phyloP scores from a whole-genome alignment of 352 stramenopile genomes.

The Globisporangium takayamanum region DNA sequence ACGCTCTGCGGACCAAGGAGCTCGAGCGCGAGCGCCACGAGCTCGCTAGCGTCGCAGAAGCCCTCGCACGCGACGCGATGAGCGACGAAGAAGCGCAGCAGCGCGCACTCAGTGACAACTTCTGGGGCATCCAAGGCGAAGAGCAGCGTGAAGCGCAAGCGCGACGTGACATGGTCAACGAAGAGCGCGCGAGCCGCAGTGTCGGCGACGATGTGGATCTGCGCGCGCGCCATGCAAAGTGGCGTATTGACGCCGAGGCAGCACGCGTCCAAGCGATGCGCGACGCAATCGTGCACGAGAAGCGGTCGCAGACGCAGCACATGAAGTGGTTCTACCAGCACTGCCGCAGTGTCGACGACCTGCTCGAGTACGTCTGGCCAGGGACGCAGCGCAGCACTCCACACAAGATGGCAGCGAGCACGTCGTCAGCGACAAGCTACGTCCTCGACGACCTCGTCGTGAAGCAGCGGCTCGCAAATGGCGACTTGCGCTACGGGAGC shows the following conservation, averaged over 20 bases:
- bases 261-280: conserved; percentile 9
- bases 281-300: conserved; percentile 25
- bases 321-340: conserved; percentile 59
- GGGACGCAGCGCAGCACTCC: conserved; percentile 18
- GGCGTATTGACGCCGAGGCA: conserved; percentile 26
- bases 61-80: conserved; percentile 28
- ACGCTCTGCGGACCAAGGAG: conserved; percentile 17
- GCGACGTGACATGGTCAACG: conserved; percentile 27
- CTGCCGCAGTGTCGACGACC: conserved; percentile 43
- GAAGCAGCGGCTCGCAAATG: conserved; percentile 28
- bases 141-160: conserved; percentile 27
- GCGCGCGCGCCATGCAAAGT: conserved; percentile 23
- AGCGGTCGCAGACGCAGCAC: conserved; percentile 37
- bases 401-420: background rate
- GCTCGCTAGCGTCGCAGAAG: conserved; percentile 21
- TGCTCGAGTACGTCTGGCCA: conserved; percentile 52
- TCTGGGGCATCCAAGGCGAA: conserved; percentile 61
- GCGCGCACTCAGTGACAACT: conserved; percentile 34
- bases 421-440: conserved; percentile 17
- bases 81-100: conserved; percentile 30
- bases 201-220: conserved; percentile 24
- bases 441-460: conserved; percentile 53
- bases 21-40: conserved; percentile 20
- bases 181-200: conserved; percentile 29
- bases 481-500: conserved; percentile 35